These are phyloP conservation scores for Xylaria nigripes DNA, from an alignment of 495 filamentous ascomycete genomes.

Conservation along the genomic window DNA sequence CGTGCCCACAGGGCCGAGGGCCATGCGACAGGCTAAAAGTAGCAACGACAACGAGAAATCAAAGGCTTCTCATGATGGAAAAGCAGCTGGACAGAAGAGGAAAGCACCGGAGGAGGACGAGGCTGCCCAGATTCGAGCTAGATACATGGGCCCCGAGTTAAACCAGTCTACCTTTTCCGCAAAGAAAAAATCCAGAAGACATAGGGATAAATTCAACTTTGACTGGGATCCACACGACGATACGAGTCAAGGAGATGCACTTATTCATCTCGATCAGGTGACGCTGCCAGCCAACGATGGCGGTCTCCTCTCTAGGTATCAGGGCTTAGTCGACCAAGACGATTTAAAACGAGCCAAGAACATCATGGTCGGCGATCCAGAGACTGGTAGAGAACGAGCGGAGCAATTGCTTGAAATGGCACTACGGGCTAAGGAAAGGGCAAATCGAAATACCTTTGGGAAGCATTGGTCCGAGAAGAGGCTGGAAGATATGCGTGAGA, in stretches of 20 bases:
- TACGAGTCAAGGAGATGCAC: slow-evolving; percentile 83
- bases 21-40: slow-evolving; percentile 56
- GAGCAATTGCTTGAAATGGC: slow-evolving; percentile 77
- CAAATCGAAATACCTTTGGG: slow-evolving; percentile 63
- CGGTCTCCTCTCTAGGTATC: slow-evolving; percentile 74
- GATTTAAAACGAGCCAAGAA: slow-evolving; percentile 71
- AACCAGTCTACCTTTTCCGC: slow-evolving; percentile 85
- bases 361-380: slow-evolving; percentile 67
- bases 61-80: slow-evolving; percentile 23
- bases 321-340: slow-evolving; percentile 64
- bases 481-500: slow-evolving; percentile 90
- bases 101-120: slow-evolving; percentile 61
- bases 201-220: slow-evolving; percentile 96
- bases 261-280: slow-evolving; percentile 64
- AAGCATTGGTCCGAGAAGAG: slow-evolving; percentile 99
- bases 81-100: slow-evolving; percentile 43
- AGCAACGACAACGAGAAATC: slow-evolving; percentile 43
- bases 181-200: slow-evolving; percentile 91
- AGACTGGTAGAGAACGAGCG: slow-evolving; percentile 71
- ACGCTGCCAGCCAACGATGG: slow-evolving; percentile 60
- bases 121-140: slow-evolving; percentile 65
- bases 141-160: slow-evolving; percentile 89
- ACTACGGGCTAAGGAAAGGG: slow-evolving; percentile 50
- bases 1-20: slow-evolving; percentile 73
- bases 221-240: slow-evolving; percentile 98